phyloP scores from a whole-genome alignment of 2,329 filamentous ascomycete genomes.

The Myriosclerotinia duriaeana region DNA sequence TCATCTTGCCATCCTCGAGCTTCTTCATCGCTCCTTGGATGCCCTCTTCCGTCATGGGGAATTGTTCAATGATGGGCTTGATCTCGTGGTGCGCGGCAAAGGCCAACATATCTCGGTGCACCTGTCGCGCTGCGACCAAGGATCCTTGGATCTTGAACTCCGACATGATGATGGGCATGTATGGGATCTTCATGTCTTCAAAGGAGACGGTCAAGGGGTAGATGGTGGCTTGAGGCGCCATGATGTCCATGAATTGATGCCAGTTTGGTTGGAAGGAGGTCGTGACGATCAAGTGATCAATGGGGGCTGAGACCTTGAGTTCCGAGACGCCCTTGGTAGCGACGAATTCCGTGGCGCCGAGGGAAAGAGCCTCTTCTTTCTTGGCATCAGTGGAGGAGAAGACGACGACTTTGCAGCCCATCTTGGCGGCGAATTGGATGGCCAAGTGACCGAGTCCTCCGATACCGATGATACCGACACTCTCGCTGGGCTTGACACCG shows the following conservation, averaged over 20 bases:
- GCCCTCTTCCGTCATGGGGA: slow-evolving; percentile 53
- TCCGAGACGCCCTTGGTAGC: slow-evolving; percentile 47
- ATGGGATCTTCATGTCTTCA: slow-evolving; percentile 37
- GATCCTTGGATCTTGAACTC: slow-evolving; percentile 38
- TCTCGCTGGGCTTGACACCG: slow-evolving; percentile 39
- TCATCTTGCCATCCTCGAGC: slow-evolving; percentile 55
- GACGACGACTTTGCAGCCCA: slow-evolving; percentile 60
- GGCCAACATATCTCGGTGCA: slow-evolving; percentile 58
- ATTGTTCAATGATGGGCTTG: slow-evolving; percentile 56
- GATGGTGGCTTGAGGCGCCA: slow-evolving; percentile 59
- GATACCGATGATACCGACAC: slow-evolving; percentile 51
- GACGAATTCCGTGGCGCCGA: slow-evolving; percentile 62
- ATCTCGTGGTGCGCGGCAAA: slow-evolving; percentile 60
- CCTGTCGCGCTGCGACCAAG: slow-evolving; percentile 42
- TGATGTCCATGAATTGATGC: slow-evolving; percentile 59
- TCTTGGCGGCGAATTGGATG: slow-evolving; percentile 62
- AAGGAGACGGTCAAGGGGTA: slow-evolving; percentile 67
- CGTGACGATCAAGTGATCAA: slow-evolving; percentile 40
- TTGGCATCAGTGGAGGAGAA: slow-evolving; percentile 61
- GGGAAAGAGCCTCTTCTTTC: slow-evolving; percentile 58
- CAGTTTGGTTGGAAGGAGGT: slow-evolving; percentile 53
- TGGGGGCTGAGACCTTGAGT: slow-evolving; percentile 37
- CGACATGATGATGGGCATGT: slow-evolving; percentile 34
- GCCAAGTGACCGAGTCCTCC: slow-evolving; percentile 63
- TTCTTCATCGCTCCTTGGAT: slow-evolving; percentile 55